Percentiles rank a stretch among this genome's conserved stretches.
Conservation (phyloP, 208 protist genomes). For the Acanthamoeba triangularis region DNA sequence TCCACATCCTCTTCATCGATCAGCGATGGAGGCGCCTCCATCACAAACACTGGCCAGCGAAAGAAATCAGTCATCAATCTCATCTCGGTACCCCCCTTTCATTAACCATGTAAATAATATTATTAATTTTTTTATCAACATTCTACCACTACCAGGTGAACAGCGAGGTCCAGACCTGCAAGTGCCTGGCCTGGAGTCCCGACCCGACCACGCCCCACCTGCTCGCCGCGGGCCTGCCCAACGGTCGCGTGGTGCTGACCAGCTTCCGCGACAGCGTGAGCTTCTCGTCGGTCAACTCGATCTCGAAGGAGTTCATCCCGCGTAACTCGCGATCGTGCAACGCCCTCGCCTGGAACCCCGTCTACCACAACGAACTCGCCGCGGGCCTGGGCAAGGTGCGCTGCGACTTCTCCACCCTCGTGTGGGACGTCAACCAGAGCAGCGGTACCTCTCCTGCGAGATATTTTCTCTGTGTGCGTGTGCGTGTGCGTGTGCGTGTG, state of each 20-base stretch:
- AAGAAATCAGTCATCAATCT: slow-evolving; percentile 42
- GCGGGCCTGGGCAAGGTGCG: slow-evolving; percentile 85
- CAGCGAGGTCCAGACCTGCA: slow-evolving; percentile 24
- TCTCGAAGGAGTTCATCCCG: slow-evolving; percentile 83
- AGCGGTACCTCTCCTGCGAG: background rate
- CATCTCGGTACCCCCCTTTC: background rate
- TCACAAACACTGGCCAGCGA: background rate
- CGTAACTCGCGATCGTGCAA: slow-evolving; percentile 82
- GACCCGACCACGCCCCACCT: slow-evolving; percentile 34
- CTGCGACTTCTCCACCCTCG: slow-evolving; percentile 81
- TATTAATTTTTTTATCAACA: background rate
- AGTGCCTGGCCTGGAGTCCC: slow-evolving; percentile 52
- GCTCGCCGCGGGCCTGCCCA: slow-evolving; percentile 51
- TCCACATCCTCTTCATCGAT: background rate
- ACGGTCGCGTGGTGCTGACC: slow-evolving; percentile 79
- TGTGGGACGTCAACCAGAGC: slow-evolving; percentile 86
- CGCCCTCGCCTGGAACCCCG: slow-evolving; percentile 84
- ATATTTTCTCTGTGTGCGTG: background rate
- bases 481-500: too few relatives aligned
- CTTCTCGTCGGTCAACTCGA: slow-evolving; percentile 80
- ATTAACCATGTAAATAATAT: background rate
- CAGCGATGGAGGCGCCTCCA: background rate
- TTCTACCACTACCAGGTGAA: background rate
- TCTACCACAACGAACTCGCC: slow-evolving; percentile 80
- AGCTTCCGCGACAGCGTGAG: slow-evolving; percentile 72